Conservation (phyloP, 2,329 filamentous ascomycete species). For the Pyricularia grisea region DNA sequence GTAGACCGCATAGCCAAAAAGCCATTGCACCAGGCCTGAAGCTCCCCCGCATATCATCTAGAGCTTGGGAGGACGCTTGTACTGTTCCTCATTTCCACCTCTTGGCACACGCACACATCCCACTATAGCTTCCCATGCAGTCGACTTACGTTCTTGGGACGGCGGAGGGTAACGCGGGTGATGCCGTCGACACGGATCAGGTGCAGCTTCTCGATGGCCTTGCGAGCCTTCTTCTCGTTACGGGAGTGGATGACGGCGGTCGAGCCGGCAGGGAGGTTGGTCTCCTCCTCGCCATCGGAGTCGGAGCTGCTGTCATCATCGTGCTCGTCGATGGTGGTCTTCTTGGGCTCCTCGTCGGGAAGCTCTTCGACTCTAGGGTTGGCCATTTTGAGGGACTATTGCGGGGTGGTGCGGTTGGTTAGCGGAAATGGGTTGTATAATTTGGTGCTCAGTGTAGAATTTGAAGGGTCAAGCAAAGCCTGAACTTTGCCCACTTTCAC, state of each 20-base stretch:
- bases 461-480: not conserved
- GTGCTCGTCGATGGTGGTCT: conserved; percentile 68
- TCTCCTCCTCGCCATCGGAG: conserved; percentile 65
- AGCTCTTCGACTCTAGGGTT: conserved; percentile 98
- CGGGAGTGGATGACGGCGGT: conserved; percentile 90
- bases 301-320: conserved; percentile 63
- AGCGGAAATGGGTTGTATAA: not conserved
- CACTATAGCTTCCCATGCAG: not conserved
- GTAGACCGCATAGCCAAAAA: not conserved
- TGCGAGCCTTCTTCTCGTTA: conserved; percentile 99
- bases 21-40: not conserved
- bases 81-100: not conserved
- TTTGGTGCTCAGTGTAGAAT: not conserved
- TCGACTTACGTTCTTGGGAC: conserved; percentile 92
- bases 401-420: conserved; percentile 22
- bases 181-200: conserved; percentile 94
- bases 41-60: too few species aligned
- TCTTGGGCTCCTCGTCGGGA: conserved; percentile 80
- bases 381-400: conserved; percentile 66
- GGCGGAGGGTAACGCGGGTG: conserved; percentile 92
- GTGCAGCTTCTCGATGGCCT: conserved; percentile 97
- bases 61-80: not conserved
- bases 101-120: not conserved
- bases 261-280: conserved; percentile 66
- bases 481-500: not conserved